These are phyloP conservation scores for Laetiporus sulphureus DNA, from an alignment of 1,284 basidiomycete genomes.

Conservation along the genomic window DNA sequence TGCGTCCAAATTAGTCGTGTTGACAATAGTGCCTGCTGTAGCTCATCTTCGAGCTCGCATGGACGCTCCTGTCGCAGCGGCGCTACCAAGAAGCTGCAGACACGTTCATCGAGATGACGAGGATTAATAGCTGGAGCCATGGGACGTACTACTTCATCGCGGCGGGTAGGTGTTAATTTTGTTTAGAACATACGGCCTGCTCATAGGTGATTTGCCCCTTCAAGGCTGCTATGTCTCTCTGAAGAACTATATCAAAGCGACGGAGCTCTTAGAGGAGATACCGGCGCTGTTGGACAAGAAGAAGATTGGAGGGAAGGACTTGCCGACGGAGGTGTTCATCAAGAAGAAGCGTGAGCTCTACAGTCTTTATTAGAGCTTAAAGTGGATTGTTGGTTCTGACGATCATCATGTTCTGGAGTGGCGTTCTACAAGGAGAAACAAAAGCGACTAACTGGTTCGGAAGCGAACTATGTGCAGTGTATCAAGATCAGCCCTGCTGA, in stretches of 20 bases:
- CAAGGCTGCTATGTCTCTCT: constrained; percentile 55
- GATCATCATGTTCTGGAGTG: constrained; percentile 35
- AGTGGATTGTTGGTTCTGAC: constrained; percentile 2
- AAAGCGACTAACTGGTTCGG: constrained; percentile 41
- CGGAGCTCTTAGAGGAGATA: constrained; percentile 54
- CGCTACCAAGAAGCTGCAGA: constrained; percentile 62
- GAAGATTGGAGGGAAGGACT: constrained; percentile 58
- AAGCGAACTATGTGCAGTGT: constrained; percentile 40
- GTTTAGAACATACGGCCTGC: background rate
- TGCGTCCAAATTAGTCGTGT: too few species aligned
- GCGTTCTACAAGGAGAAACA: constrained; percentile 70
- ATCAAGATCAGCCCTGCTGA: constrained; percentile 65
- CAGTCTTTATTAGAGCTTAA: background rate
- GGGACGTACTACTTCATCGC: constrained; percentile 73
- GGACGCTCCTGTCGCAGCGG: constrained; percentile 62
- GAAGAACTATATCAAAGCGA: constrained; percentile 45
- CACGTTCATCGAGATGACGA: constrained; percentile 55
- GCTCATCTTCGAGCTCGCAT: constrained; percentile 73
- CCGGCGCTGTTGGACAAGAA: constrained; percentile 51
- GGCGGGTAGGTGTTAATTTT: constrained; percentile 36
- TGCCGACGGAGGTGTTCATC: constrained; percentile 71
- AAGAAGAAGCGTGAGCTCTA: constrained; percentile 52
- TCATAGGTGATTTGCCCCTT: background rate
- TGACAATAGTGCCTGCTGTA: constrained; percentile 20
- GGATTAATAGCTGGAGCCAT: constrained; percentile 70